These are phyloP conservation scores for Saccharomycopsis amapae DNA, from an alignment of 805 yeast genomes.

Conservation along the genomic window DNA sequence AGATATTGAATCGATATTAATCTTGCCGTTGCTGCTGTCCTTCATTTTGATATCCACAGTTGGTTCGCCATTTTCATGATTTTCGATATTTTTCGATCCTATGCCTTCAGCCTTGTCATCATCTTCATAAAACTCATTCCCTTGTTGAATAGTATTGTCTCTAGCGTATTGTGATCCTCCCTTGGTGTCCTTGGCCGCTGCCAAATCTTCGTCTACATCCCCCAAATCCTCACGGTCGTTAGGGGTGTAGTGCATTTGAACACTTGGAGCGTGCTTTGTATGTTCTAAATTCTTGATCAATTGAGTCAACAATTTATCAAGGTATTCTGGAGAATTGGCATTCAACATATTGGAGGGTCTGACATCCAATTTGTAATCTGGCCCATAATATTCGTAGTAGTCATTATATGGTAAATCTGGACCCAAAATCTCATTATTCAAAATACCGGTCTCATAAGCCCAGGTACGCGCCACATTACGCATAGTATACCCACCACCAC, in stretches of 20 bases:
- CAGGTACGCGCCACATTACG: slow-evolving; percentile 93
- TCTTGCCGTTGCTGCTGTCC: not conserved
- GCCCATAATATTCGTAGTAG: slow-evolving; percentile 95
- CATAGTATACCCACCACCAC: slow-evolving; percentile 99
- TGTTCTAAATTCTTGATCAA: slow-evolving; percentile 74
- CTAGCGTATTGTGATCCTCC: slow-evolving; percentile 87
- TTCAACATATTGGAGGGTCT: slow-evolving; percentile 95
- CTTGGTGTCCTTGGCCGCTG: slow-evolving; percentile 73
- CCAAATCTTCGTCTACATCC: slow-evolving; percentile 79
- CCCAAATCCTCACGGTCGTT: slow-evolving; percentile 80
- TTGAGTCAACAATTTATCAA: slow-evolving; percentile 74
- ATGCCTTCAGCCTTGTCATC: slow-evolving; percentile 42
- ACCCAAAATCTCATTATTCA: slow-evolving; percentile 72
- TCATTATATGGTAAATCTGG: slow-evolving; percentile 87
- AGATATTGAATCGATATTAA: not conserved
- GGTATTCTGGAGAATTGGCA: slow-evolving; percentile 88
- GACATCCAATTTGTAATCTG: slow-evolving; percentile 91
- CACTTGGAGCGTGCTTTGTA: slow-evolving; percentile 96
- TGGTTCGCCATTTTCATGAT: not conserved
- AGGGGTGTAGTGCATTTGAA: slow-evolving; percentile 86
- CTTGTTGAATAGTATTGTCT: slow-evolving; percentile 64
- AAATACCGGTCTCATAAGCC: slow-evolving; percentile 87
- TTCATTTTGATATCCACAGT: slow-evolving; percentile 1
- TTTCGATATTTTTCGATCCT: slow-evolving; percentile 12
- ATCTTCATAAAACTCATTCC: slow-evolving; percentile 70